Evolutionary conservation across 1,139 yeast genomes (phyloP), one percentile per base, ranked within the genome.

Genomic region (Sugiyamaella xylanicola): DNA sequence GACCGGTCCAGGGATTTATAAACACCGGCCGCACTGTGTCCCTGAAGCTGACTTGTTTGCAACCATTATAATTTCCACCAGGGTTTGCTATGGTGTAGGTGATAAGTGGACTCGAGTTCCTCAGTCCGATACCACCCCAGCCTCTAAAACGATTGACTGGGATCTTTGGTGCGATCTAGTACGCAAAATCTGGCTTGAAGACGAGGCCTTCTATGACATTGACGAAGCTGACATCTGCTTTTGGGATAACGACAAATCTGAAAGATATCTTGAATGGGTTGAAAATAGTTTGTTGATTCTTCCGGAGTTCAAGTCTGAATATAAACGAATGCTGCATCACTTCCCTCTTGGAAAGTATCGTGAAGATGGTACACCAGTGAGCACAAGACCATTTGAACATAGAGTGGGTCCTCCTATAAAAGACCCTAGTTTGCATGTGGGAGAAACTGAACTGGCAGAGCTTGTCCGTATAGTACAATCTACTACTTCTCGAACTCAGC

Each of bases 111-210:
- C 32, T 5, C 32, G 61, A 11, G 58, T 51, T 7, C 60, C 63
- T 7, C 44, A 56, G 15, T 48, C 21, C 16, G 46, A 48, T 16
- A 16, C 32, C 19, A 48, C 46, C 3, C 52, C 52, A 25, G 52
- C 41, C 20, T 17, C 52, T 17, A 41, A 48, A 17, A 48, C 46
- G 16, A 60, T 66, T 3, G 69, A 73, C 57, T 68, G 72, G 74
- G 59, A 57, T 11, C 58, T 67, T 1, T 74, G 77, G 76, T 52
- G 59, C 9, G 70, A 67, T 39, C 48, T 69, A 59, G 52, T 73
- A 17, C 62, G 69, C 7, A 67, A 68, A 37, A 36, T 66, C 2
- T 72, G 73, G 74, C 48, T 65, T 17, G 65, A 63, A 27, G 70
- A 67, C 29, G 71, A 69, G 48, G 54, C 60, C 8, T 59, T 62